These are phyloP conservation scores for Penicillium sp. DNA, from an alignment of 2,329 filamentous ascomycete genomes.

Conservation along the genomic window DNA sequence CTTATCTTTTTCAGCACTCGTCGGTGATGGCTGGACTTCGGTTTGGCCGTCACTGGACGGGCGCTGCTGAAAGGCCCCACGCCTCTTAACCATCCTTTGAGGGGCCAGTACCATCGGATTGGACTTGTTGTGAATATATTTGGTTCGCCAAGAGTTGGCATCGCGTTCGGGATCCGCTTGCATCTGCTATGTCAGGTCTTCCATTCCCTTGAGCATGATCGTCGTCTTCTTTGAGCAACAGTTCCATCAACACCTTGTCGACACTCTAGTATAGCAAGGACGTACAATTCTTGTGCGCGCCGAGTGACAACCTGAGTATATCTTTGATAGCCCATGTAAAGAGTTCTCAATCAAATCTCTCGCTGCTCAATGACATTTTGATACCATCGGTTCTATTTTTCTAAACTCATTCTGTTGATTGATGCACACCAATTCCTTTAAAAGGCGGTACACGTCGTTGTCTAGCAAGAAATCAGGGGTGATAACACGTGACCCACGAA, in stretches of 20 bases:
- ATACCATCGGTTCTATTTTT: not conserved
- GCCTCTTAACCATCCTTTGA: conserved; percentile 37
- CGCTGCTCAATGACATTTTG: not conserved
- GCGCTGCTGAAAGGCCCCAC: conserved; percentile 41
- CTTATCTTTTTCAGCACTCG: conserved; percentile 38
- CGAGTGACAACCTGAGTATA: conserved; percentile 7
- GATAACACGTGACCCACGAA: not conserved
- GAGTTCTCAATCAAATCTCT: not conserved
- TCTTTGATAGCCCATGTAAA: not conserved
- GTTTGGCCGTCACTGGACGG: conserved; percentile 32
- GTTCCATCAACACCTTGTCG: not conserved
- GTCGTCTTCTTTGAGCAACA: not conserved
- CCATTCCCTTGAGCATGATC: not conserved
- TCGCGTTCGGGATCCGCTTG: not conserved
- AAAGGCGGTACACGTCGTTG: not conserved
- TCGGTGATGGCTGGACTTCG: conserved; percentile 27
- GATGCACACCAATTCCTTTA: not conserved
- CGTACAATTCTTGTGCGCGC: not conserved
- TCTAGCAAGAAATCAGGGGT: not conserved
- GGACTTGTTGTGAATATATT: conserved; percentile 33
- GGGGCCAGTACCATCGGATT: conserved; percentile 38
- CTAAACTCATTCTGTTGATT: not conserved
- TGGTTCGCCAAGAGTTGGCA: conserved; percentile 3
- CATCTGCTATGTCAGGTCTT: not conserved
- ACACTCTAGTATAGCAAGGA: conserved; percentile 4